phyloP scores from a whole-genome alignment of 805 yeast genomes.

The Ogataea degrootiae region DNA sequence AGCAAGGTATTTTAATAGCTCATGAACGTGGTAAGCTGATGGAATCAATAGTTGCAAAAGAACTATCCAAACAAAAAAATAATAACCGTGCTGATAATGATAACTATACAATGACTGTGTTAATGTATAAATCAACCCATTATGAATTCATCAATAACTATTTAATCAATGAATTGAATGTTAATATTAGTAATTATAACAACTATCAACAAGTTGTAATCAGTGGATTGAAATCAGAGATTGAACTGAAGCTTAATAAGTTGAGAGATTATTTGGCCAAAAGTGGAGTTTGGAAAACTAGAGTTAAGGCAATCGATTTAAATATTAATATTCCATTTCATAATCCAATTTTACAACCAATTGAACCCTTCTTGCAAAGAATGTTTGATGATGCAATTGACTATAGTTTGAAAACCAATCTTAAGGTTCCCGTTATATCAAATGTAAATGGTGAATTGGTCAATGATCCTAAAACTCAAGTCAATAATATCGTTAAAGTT shows the following conservation, averaged over 20 bases:
- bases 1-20: slow-evolving; percentile 23
- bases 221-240: slow-evolving; percentile 22
- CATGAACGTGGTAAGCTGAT: slow-evolving; percentile 28
- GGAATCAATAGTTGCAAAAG: slow-evolving; percentile 22
- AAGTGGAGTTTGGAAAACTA: slow-evolving; percentile 19
- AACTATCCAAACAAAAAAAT: too few relatives aligned
- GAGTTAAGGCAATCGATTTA: slow-evolving; percentile 25
- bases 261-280: slow-evolving; percentile 11
- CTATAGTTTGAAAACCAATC: neutral
- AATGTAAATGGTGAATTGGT: slow-evolving; percentile 26
- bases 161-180: slow-evolving; percentile 9
- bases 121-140: slow-evolving; percentile 25
- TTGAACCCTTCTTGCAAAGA: slow-evolving; percentile 19
- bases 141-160: slow-evolving; percentile 13
- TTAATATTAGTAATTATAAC: slow-evolving; percentile 29
- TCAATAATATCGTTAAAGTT: slow-evolving; percentile 25
- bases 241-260: slow-evolving; percentile 10
- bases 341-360: slow-evolving; percentile 26
- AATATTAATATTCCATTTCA: slow-evolving; percentile 31
- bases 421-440: slow-evolving; percentile 26
- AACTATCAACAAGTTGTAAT: slow-evolving; percentile 32
- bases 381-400: slow-evolving; percentile 8
- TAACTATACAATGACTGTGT: slow-evolving; percentile 33
- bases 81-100: slow-evolving; percentile 7
- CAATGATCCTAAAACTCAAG: slow-evolving; percentile 14